Conservation (phyloP, 1,139 yeast species). For the Insectozyma bohioensis region DNA sequence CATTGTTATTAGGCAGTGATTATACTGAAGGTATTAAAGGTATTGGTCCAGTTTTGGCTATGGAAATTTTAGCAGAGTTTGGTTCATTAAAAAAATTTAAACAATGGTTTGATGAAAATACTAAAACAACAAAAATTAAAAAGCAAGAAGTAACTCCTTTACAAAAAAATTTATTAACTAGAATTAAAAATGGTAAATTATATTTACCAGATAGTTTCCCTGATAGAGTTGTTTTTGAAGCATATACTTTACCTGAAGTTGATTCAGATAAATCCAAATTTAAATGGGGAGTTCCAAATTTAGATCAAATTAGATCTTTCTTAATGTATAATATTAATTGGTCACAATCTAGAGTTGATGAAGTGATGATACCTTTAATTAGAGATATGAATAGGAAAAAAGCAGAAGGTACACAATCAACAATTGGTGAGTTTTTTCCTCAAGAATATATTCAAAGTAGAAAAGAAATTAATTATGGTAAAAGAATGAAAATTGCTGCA, state of each 20-base stretch:
- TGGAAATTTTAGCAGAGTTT: slow-evolving; percentile 92
- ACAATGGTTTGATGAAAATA: slow-evolving; percentile 39
- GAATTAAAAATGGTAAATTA: slow-evolving; percentile 59
- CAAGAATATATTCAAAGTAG: slow-evolving; percentile 44
- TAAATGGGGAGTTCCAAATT: slow-evolving; percentile 87
- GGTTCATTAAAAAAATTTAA: slow-evolving; percentile 39
- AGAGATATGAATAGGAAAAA: slow-evolving; percentile 68
- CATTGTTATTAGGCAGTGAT: slow-evolving; percentile 85
- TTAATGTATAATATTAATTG: slow-evolving; percentile 78
- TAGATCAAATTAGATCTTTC: slow-evolving; percentile 73
- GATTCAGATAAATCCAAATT: slow-evolving; percentile 77
- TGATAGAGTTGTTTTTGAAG: slow-evolving; percentile 62
- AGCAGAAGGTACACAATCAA: slow-evolving; percentile 54
- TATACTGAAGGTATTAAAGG: slow-evolving; percentile 91
- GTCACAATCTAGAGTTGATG: slow-evolving; percentile 75
- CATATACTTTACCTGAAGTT: slow-evolving; percentile 78
- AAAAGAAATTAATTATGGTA: slow-evolving; percentile 52
- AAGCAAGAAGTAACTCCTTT: slow-evolving; percentile 25
- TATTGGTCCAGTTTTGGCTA: slow-evolving; percentile 88
- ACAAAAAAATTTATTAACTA: slow-evolving; percentile 51
- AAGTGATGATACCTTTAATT: slow-evolving; percentile 84
- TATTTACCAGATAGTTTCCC: slow-evolving; percentile 71
- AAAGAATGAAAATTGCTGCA: slow-evolving; percentile 60
- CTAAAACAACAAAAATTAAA: slow-evolving; percentile 19
- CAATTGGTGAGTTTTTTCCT: slow-evolving; percentile 61